Percentiles rank a stretch among this genome's conserved stretches.
These are phyloP conservation scores for Chrysoporthe puriensis DNA, from an alignment of 2,329 filamentous ascomycete species.

Conservation along the genomic window DNA sequence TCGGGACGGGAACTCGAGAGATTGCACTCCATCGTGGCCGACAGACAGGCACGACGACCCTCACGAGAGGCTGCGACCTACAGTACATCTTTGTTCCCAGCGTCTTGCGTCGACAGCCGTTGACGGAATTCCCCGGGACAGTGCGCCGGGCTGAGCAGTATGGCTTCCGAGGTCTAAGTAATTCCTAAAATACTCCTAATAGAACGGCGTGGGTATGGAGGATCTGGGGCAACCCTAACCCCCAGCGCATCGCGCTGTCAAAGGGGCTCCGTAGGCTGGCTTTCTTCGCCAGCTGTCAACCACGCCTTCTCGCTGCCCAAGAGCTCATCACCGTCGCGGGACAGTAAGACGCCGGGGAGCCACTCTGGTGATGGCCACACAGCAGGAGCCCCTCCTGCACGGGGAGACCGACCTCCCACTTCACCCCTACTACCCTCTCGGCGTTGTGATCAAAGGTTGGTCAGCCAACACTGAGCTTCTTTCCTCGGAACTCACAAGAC, in stretches of 20 bases:
- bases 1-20: not conserved
- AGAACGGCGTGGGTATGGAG: not conserved
- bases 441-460: conserved; percentile 65
- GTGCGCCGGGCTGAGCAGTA: not conserved
- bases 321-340: not conserved
- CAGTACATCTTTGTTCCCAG: not conserved
- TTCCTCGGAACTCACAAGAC: conserved; percentile 43
- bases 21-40: not conserved
- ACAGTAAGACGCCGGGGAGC: not conserved
- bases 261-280: not conserved
- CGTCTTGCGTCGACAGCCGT: not conserved
- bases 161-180: too few species aligned
- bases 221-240: not conserved
- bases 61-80: not conserved
- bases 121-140: not conserved
- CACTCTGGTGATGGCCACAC: not conserved
- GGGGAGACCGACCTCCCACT: not conserved
- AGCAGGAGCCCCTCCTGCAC: not conserved
- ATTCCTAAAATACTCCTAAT: too few species aligned
- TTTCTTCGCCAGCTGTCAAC: not conserved
- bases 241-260: not conserved
- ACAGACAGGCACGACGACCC: not conserved
- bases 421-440: conserved; percentile 75
- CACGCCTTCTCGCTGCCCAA: not conserved
- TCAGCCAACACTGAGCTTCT: conserved; percentile 65